Conservation (phyloP, 2,329 filamentous ascomycete genomes). For the Tolypocladium amazonense region DNA sequence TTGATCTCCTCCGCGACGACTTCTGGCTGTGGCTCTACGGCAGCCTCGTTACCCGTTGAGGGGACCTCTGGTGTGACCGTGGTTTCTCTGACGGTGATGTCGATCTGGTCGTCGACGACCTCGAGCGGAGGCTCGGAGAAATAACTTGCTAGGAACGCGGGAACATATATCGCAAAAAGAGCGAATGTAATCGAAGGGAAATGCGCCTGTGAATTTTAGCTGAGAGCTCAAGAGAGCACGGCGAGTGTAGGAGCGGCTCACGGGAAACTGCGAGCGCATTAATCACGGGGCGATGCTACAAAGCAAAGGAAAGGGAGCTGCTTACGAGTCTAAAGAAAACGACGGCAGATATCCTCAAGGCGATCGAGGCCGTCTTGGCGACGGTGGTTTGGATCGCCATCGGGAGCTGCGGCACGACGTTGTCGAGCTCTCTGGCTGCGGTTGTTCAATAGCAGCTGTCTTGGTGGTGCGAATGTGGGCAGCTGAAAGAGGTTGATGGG, state of each 20-base stretch:
- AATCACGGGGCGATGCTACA: background rate
- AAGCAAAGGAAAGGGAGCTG: constrained; percentile 1
- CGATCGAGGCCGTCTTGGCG: constrained; percentile 23
- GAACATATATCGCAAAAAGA: constrained; percentile 54
- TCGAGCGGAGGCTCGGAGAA: constrained; percentile 45
- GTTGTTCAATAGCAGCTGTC: background rate
- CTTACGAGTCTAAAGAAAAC: constrained; percentile 26
- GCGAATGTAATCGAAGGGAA: constrained; percentile 46
- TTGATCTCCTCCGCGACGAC: constrained; percentile 42
- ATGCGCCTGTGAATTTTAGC: constrained; percentile 19
- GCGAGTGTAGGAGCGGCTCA: constrained; percentile 11
- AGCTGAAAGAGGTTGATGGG: background rate
- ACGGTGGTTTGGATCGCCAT: constrained; percentile 16
- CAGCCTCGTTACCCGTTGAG: constrained; percentile 18
- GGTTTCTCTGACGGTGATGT: constrained; percentile 42
- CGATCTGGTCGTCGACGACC: constrained; percentile 49
- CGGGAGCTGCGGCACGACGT: background rate
- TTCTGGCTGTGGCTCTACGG: constrained; percentile 17
- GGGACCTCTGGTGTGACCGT: constrained; percentile 16
- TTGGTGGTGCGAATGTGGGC: background rate
- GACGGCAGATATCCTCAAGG: constrained; percentile 24
- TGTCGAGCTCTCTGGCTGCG: background rate
- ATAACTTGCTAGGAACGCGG: constrained; percentile 51
- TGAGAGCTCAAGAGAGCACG: background rate
- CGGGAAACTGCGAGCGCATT: constrained; percentile 21